Base-by-base conservation (phyloP, 2,329 filamentous ascomycete species). In the Purpureocillium lavendulum region DNA sequence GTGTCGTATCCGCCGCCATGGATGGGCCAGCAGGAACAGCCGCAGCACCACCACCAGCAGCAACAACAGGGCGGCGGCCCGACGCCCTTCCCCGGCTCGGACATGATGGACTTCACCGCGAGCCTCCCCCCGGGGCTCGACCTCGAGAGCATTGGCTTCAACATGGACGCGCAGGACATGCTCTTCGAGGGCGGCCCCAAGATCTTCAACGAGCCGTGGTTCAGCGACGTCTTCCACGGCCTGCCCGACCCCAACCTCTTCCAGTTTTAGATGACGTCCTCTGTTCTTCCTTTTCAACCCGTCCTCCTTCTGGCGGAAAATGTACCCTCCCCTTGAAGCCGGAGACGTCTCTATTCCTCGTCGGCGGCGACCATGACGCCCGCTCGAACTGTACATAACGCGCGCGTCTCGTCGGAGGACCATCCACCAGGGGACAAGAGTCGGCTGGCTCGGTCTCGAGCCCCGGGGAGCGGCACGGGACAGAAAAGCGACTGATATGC, bases 191-290 rank as follows among this genome's bases (percentile, higher is more conserved):
- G 58, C 57, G 8, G 53, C 61, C 37, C 56, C 28, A 60, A 59
- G 43, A 53, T 61, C 38, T 51, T 66, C 37, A 55, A 59, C 41
- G 65, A 68, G 40, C 59, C 61, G 12, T 67, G 65, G 57, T 58
- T 66, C 40, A 60, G 50, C 8, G 56, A 59, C 36, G 54, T 59
- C 40, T 60, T 66, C 16, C 57, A 60, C 35, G 55, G 54, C 11
- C 46, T 65, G 17, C 60, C 58, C 1, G 55, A 59, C 21, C 45
- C 48, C 12, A 54, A 54, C 37, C 53, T 60, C 39, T 61, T 65
- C 46, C 53, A 54, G n/a, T 59, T 62, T 42, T 62, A 39, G 12
- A 16, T 15, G 29, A 14, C 24, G 12, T 13, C 15, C 16, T 32
- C 14, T 11, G 14, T 18, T 35, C 8, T 14, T 15, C 14, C 18